phyloP scores from a whole-genome alignment of 768 basidiomycete species.

The Leccinum longicurvipes region DNA sequence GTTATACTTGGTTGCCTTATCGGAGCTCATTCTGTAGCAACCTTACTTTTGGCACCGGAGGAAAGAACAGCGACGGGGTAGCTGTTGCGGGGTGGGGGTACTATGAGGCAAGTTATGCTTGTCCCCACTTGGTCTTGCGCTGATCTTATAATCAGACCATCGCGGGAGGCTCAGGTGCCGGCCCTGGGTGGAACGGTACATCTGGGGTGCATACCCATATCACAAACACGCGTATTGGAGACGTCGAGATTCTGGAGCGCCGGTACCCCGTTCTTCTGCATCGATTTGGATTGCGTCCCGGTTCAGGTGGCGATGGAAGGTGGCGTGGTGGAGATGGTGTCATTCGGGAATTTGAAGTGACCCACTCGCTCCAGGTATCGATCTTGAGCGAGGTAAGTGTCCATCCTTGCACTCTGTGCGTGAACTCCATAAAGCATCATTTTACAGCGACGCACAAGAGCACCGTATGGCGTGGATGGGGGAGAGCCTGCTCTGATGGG shows the following conservation, averaged over 20 bases:
- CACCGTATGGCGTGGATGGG: slow-evolving; percentile 84
- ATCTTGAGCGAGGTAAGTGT: slow-evolving; percentile 75
- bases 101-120: slow-evolving; percentile 54
- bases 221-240: slow-evolving; percentile 90
- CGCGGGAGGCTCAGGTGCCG: slow-evolving; percentile 91
- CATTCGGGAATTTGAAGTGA: slow-evolving; percentile 77
- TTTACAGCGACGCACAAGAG: slow-evolving; percentile 70
- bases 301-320: slow-evolving; percentile 66
- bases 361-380: slow-evolving; percentile 79
- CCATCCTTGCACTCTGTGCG: neutral
- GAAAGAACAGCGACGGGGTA: slow-evolving; percentile 78
- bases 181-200: slow-evolving; percentile 86
- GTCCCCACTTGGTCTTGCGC: neutral
- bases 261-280: slow-evolving; percentile 91
- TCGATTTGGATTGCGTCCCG: slow-evolving; percentile 71
- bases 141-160: slow-evolving; percentile 54
- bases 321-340: slow-evolving; percentile 85
- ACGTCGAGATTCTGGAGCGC: slow-evolving; percentile 90
- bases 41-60: slow-evolving; percentile 84
- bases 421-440: neutral
- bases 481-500: slow-evolving; percentile 71
- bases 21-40: slow-evolving; percentile 48
- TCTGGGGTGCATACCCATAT: slow-evolving; percentile 93
- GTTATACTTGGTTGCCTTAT: neutral
- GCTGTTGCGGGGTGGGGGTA: slow-evolving; percentile 86